Base-by-base conservation (phyloP, 2,329 filamentous ascomycete genomes). In the Alternaria metachromatica region DNA sequence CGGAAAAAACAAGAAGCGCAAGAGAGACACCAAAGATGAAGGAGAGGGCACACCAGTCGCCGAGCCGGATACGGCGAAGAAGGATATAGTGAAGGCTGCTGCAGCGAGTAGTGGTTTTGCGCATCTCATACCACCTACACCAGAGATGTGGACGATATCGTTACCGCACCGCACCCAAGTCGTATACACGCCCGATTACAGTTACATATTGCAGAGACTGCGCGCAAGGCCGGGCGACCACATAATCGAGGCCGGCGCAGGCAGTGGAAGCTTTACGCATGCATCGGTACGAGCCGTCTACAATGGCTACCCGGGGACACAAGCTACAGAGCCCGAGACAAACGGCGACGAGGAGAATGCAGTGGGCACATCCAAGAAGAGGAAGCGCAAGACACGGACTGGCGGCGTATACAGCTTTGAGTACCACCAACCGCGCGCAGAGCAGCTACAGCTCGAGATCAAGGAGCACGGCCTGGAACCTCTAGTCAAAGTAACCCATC, bases 101-200 rank as follows among this genome's bases (percentile, higher is more conserved):
- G 82, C 86, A 87, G 89, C 84, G 7, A 83, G 82, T 33, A 84
- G 82, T 70, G 92, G 92, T 23, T 96, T 96, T 78, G 86, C 93
- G 54, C 92, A 96, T 79, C 83, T 96, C 18, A 84, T 96, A 15
- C 89, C 90, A 12, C 92, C 92, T 0, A 94, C 92, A 0, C 92
- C 92, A 5, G 92, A 96, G 78, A 85, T 92, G 21, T 96, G 92
- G 92, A 96, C 92, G 0, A 87, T 87, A 58, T 92, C 90, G 62
- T 81, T 96, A 51, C 92, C 92, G 2, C 92, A 96, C 77, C 86
- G 92, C 64, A 96, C 92, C 0, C 92, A 96, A 76, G 92, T 96
- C 41, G 92, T 96, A 57, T 96, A 96, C 78, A 94, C 91, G 0
- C 92, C 92, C 15, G 92, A 96, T 78, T 94, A 94, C 81, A 94